These are phyloP conservation scores for Tolypocladium amazonense DNA, from an alignment of 2,329 filamentous ascomycete genomes.

Conservation along the genomic window DNA sequence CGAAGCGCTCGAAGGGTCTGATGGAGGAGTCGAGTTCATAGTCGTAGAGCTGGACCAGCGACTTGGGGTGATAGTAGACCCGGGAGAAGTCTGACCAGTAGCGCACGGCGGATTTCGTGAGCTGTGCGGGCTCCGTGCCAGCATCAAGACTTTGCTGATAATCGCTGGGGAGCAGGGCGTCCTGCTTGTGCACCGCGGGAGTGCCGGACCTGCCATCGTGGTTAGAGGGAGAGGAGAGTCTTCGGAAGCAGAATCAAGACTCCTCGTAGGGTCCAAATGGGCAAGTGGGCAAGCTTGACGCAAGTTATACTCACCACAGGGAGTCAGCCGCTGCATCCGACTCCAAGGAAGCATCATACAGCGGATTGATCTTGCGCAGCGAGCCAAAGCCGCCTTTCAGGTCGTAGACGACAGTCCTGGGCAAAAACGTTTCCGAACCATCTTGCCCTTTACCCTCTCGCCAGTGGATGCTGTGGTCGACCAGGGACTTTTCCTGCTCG, in stretches of 20 bases:
- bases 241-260: neutral
- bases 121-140: conserved; percentile 52
- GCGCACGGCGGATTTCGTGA: conserved; percentile 63
- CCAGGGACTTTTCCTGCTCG: conserved; percentile 23
- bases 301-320: conserved; percentile 19
- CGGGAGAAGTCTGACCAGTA: conserved; percentile 97
- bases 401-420: conserved; percentile 87
- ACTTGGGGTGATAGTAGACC: conserved; percentile 84
- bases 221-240: neutral
- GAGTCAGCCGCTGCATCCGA: conserved; percentile 17
- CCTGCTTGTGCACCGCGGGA: conserved; percentile 57
- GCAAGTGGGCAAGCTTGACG: neutral
- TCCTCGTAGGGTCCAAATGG: neutral
- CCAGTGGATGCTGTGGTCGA: conserved; percentile 65
- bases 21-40: conserved; percentile 73
- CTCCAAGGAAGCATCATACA: conserved; percentile 53
- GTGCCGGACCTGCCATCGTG: conserved; percentile 45
- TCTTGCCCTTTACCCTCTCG: conserved; percentile 71
- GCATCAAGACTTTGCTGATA: conserved; percentile 75
- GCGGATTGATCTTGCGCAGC: conserved; percentile 73
- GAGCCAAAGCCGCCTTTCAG: conserved; percentile 89
- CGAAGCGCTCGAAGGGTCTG: conserved; percentile 84
- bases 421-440: conserved; percentile 84
- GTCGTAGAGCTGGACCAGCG: conserved; percentile 77
- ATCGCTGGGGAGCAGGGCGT: conserved; percentile 55